Percentiles rank a stretch among this genome's conserved stretches.
Evolutionary conservation across 352 stramenopile species (phyloP).

Genomic region (Globisporangium carolinianum): DNA sequence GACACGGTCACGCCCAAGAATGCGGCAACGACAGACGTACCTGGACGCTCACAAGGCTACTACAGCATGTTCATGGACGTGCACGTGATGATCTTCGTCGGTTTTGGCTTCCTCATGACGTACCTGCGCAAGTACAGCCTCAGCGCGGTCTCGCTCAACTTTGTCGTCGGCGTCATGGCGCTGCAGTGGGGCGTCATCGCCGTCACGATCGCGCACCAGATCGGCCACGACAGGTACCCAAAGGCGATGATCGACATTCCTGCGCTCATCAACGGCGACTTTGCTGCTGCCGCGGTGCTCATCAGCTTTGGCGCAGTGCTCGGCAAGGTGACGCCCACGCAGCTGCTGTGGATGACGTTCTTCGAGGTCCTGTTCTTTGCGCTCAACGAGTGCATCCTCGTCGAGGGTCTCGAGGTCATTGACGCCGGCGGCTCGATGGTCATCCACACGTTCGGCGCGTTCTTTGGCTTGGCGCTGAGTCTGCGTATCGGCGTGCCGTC

Average conservation of each 20-base stretch:
- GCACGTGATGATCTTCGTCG: constrained; percentile 83
- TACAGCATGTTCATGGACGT: constrained; percentile 76
- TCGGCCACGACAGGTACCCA: constrained; percentile 35
- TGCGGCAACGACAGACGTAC: constrained; percentile 4
- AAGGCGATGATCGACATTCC: constrained; percentile 53
- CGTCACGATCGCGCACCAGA: constrained; percentile 52
- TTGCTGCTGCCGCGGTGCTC: constrained; percentile 64
- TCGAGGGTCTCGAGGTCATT: constrained; percentile 44
- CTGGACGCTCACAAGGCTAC: constrained; percentile 7
- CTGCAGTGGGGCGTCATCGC: constrained; percentile 69
- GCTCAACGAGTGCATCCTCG: constrained; percentile 71
- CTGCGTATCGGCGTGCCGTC: constrained; percentile 45
- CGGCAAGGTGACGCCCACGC: constrained; percentile 66
- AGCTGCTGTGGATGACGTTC: constrained; percentile 74
- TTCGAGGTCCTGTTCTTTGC: constrained; percentile 72
- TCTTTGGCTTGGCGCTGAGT: constrained; percentile 70
- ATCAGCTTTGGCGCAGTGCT: constrained; percentile 79
- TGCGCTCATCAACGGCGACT: constrained; percentile 73
- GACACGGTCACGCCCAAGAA: constrained; percentile 31
- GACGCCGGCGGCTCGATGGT: constrained; percentile 80
- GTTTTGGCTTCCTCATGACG: constrained; percentile 87
- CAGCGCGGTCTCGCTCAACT: constrained; percentile 71
- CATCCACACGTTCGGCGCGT: constrained; percentile 82
- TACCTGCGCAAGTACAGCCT: constrained; percentile 82
- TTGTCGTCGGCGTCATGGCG: constrained; percentile 58